Evolutionary conservation across 129 eudicot genomes (phyloP).

Genomic region (Apium graveolens): DNA sequence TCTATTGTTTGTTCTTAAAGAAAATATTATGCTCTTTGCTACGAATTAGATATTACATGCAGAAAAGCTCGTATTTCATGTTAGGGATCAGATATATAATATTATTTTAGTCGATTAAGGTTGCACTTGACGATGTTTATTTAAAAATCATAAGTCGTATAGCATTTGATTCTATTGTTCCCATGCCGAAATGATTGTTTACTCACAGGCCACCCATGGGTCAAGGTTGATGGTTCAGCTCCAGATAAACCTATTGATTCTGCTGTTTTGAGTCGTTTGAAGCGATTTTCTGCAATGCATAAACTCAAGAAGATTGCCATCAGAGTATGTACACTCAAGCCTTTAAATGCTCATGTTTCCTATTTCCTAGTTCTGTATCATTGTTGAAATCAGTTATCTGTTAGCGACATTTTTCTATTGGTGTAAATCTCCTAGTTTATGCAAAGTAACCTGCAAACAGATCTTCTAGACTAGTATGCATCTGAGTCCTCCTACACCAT

Average conservation of each 20-base stretch:
- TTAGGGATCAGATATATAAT: neutral
- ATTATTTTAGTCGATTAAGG: neutral
- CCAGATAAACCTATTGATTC: slow-evolving; percentile 79
- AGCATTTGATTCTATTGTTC: neutral
- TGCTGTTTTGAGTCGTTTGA: slow-evolving; percentile 53
- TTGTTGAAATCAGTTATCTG: neutral
- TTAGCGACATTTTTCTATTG: neutral
- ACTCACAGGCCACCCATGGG: slow-evolving; percentile 74
- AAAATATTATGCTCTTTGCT: neutral
- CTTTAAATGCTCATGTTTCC: neutral
- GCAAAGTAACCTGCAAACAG: neutral
- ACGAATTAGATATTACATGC: neutral
- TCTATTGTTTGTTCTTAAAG: neutral
- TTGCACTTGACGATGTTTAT: neutral
- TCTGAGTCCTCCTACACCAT: neutral
- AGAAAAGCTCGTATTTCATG: neutral
- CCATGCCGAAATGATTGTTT: slow-evolving; percentile 4
- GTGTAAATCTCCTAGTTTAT: neutral
- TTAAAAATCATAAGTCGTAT: neutral
- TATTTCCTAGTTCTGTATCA: neutral
- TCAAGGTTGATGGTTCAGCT: slow-evolving; percentile 57
- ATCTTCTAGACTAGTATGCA: neutral
- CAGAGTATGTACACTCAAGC: slow-evolving; percentile 34
- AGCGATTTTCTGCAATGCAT: slow-evolving; percentile 71
- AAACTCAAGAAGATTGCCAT: slow-evolving; percentile 82